Percentiles rank a stretch among this genome's conserved stretches.
phyloP scores from a whole-genome alignment of 352 stramenopile species.

The Pilasporangium apinafurcum region DNA sequence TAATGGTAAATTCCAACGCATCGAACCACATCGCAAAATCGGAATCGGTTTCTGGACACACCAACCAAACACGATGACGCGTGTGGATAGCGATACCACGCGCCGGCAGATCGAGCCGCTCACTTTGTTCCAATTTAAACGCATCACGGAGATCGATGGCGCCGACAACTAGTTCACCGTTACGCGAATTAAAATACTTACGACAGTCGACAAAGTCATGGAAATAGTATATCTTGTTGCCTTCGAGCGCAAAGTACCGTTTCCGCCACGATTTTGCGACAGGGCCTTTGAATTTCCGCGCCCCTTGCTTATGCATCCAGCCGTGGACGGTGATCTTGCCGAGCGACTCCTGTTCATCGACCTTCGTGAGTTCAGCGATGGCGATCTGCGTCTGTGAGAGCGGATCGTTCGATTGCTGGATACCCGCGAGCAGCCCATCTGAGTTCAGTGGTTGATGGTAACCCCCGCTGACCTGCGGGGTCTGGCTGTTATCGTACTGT shows the following conservation, averaged over 20 bases:
- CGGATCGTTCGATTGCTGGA: too few relatives aligned
- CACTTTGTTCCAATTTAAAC: constrained; percentile 75
- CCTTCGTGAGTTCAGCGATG: constrained; percentile 67
- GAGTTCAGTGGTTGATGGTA: too few relatives aligned
- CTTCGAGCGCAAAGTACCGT: constrained; percentile 79
- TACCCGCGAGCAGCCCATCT: not conserved
- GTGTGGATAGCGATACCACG: constrained; percentile 72
- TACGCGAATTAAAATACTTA: constrained; percentile 83
- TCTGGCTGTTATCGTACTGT: too few relatives aligned
- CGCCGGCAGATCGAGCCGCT: constrained; percentile 60
- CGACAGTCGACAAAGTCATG: constrained; percentile 77
- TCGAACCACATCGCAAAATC: constrained; percentile 84
- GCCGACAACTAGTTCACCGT: constrained; percentile 65
- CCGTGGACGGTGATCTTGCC: constrained; percentile 71
- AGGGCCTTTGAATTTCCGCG: constrained; percentile 73
- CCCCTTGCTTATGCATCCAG: constrained; percentile 84
- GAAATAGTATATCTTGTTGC: constrained; percentile 85
- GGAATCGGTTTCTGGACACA: constrained; percentile 76
- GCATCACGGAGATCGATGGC: constrained; percentile 70
- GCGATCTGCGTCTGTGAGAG: constrained; percentile 49
- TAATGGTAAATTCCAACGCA: constrained; percentile 68
- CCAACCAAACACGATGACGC: constrained; percentile 60
- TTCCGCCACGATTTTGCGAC: constrained; percentile 78
- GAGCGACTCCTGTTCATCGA: constrained; percentile 30
- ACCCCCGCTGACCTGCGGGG: too few relatives aligned